phyloP scores from a whole-genome alignment of 495 filamentous ascomycete species.

The Collariella sp. region DNA sequence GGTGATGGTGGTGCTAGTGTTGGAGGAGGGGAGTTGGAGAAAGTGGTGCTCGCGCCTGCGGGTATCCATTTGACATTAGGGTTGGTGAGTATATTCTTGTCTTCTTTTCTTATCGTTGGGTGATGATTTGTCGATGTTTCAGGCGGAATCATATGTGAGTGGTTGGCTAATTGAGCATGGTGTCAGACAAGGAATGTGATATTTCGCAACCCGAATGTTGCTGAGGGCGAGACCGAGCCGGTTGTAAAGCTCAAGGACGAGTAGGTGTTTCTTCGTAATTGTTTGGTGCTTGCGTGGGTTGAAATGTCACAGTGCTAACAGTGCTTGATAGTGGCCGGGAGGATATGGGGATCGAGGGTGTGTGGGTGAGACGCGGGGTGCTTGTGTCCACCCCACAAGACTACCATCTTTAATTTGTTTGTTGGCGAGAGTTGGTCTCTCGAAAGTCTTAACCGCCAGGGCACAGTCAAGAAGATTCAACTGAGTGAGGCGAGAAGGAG shows the following conservation, averaged over 20 bases:
- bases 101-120: background rate
- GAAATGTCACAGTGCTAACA: slow-evolving; percentile 16
- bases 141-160: background rate
- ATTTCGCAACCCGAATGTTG: slow-evolving; percentile 41
- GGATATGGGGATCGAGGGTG: slow-evolving; percentile 43
- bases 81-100: slow-evolving; percentile 32
- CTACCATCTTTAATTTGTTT: slow-evolving; percentile 30
- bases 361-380: slow-evolving; percentile 38
- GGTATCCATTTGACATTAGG: slow-evolving; percentile 46
- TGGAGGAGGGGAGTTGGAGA: slow-evolving; percentile 21
- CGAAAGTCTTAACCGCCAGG: no score
- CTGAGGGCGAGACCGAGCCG: slow-evolving; percentile 40
- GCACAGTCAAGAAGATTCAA: no score
- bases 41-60: slow-evolving; percentile 29
- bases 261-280: slow-evolving; percentile 26
- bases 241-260: slow-evolving; percentile 35
- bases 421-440: background rate
- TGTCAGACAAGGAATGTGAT: slow-evolving; percentile 41
- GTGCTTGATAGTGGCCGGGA: slow-evolving; percentile 30
- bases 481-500: no score
- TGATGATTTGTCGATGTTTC: background rate
- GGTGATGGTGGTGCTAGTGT: slow-evolving; percentile 28
- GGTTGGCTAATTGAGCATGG: background rate
- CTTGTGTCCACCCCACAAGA: slow-evolving; percentile 25
- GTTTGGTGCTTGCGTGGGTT: background rate